Percentiles rank a stretch among this genome's conserved stretches.
Evolutionary conservation across 2,329 filamentous ascomycete genomes (phyloP).

Genomic region (Curvularia eragrostidis): DNA sequence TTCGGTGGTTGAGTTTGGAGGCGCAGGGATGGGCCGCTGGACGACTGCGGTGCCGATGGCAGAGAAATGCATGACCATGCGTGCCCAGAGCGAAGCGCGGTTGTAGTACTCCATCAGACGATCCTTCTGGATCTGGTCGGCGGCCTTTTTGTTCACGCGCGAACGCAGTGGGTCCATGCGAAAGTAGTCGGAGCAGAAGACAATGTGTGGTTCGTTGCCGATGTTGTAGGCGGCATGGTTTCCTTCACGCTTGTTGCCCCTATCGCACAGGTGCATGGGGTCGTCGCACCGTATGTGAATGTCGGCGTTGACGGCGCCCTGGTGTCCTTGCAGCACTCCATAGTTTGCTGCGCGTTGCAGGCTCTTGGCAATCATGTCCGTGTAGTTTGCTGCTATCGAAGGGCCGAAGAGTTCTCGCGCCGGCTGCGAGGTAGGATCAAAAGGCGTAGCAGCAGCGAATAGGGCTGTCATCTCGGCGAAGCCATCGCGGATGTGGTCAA

Average conservation of each 20-base stretch:
- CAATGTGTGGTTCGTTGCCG: conserved; percentile 45
- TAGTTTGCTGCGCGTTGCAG: conserved; percentile 41
- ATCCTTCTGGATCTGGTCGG: conserved; percentile 32
- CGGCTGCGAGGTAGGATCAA: conserved; percentile 32
- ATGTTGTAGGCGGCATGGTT: conserved; percentile 45
- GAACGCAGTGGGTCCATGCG: conserved; percentile 33
- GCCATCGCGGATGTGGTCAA: conserved; percentile 38
- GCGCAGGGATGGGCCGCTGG: conserved; percentile 22
- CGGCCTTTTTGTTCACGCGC: conserved; percentile 32
- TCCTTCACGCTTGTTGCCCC: conserved; percentile 38
- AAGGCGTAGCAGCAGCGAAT: conserved; percentile 35
- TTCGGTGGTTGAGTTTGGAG: conserved; percentile 27
- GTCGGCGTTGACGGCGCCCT: conserved; percentile 33
- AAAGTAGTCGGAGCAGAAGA: conserved; percentile 44
- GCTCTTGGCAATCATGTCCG: conserved; percentile 37
- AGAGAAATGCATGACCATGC: conserved; percentile 46
- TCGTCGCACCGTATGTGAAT: conserved; percentile 47
- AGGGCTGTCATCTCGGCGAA: conserved; percentile 44
- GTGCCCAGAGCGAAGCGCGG: conserved; percentile 44
- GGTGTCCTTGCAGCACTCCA: conserved; percentile 31
- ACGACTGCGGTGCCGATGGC: conserved; percentile 40
- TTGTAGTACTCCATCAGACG: conserved; percentile 43
- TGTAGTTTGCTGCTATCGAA: conserved; percentile 35
- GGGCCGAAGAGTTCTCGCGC: conserved; percentile 41
- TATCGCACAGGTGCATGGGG: conserved; percentile 36